phyloP scores from a whole-genome alignment of 768 basidiomycete genomes.

The Lentinula boryana region DNA sequence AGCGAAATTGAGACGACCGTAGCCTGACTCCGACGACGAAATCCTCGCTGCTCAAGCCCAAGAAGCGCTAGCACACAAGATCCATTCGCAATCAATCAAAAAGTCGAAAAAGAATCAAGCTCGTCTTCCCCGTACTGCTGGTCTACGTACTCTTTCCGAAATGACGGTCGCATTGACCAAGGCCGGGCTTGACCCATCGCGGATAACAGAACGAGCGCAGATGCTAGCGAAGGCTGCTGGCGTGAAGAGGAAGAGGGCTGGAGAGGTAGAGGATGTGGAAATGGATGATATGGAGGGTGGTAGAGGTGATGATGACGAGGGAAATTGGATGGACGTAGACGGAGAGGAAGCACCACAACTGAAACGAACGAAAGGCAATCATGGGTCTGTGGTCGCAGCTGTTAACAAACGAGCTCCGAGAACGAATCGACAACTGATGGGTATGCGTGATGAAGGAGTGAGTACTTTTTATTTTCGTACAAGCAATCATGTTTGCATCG shows the following conservation, averaged over 20 bases:
- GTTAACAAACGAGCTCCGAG: slow-evolving; percentile 52
- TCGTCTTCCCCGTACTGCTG: slow-evolving; percentile 73
- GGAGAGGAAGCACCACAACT: slow-evolving; percentile 43
- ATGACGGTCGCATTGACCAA: slow-evolving; percentile 78
- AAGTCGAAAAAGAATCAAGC: slow-evolving; percentile 84
- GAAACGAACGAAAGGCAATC: slow-evolving; percentile 60
- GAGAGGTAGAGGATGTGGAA: slow-evolving; percentile 48
- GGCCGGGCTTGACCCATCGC: slow-evolving; percentile 84
- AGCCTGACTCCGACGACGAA: slow-evolving; percentile 72
- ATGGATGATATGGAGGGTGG: slow-evolving; percentile 44
- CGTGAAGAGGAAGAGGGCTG: slow-evolving; percentile 65
- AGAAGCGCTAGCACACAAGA: slow-evolving; percentile 55
- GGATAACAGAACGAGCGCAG: slow-evolving; percentile 83
- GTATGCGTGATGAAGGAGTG: slow-evolving; percentile 72
- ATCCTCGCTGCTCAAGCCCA: slow-evolving; percentile 64
- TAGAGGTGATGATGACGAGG: slow-evolving; percentile 38
- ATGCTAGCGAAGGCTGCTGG: slow-evolving; percentile 69
- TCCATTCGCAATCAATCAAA: slow-evolving; percentile 72
- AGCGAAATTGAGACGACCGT: slow-evolving; percentile 10
- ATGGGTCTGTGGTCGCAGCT: slow-evolving; percentile 44
- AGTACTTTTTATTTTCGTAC: slow-evolving; percentile 19
- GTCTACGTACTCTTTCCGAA: slow-evolving; percentile 64
- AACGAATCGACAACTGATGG: slow-evolving; percentile 70
- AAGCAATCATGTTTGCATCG: neutral
- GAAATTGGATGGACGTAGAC: slow-evolving; percentile 48